Conservation (phyloP, 2,329 filamentous ascomycete genomes). For the Fusarium sp. region DNA sequence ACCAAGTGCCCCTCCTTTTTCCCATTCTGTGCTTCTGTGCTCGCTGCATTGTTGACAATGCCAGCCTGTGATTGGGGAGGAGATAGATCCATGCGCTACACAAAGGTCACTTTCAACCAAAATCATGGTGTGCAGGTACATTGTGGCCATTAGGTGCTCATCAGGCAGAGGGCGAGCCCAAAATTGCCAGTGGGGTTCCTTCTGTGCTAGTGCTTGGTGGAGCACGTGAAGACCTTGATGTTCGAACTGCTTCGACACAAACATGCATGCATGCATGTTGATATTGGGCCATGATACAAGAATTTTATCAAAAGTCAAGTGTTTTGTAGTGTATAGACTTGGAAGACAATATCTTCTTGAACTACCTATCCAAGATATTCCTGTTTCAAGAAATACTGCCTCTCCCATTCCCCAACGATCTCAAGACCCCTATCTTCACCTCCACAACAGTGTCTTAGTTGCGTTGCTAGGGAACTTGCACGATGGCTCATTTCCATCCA, state of each 20-base stretch:
- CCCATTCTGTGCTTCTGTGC: conserved; percentile 32
- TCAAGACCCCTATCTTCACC: neutral
- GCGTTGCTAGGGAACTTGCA: conserved; percentile 20
- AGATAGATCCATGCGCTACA: neutral
- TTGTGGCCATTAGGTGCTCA: neutral
- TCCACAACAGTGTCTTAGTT: conserved; percentile 2
- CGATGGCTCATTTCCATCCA: conserved; percentile 11
- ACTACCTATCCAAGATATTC: neutral
- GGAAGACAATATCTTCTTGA: neutral
- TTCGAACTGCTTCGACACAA: conserved; percentile 1
- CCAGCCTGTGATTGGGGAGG: conserved; percentile 35
- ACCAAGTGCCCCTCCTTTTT: conserved; percentile 41
- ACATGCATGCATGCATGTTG: neutral
- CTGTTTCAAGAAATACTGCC: neutral
- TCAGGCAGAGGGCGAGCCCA: conserved; percentile 6
- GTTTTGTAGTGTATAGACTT: neutral
- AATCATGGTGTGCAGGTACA: conserved; percentile 26
- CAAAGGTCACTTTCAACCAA: conserved; percentile 26
- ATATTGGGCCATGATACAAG: neutral
- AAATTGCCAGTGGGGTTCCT: conserved; percentile 29
- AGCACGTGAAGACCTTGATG: conserved; percentile 3
- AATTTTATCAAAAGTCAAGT: neutral
- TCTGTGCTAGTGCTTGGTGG: conserved; percentile 15
- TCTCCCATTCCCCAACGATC: neutral
- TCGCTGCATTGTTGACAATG: conserved; percentile 24